Evolutionary conservation across 1,284 basidiomycete genomes (phyloP), one percentile per base, ranked within the genome.

Genomic region (Sphaerobolus stellatus): DNA sequence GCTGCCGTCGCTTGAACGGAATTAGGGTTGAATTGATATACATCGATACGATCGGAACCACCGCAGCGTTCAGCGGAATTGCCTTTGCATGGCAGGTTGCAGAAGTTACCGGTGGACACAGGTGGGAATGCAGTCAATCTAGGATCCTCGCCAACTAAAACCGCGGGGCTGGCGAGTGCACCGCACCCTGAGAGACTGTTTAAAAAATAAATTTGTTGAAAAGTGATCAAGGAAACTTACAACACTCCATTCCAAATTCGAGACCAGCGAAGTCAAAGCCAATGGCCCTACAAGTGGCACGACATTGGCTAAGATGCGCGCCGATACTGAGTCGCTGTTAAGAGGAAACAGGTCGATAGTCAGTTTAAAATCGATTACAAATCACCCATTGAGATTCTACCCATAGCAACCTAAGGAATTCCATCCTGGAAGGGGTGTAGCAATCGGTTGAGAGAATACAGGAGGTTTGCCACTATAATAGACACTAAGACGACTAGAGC

Each of bases 11-110:
- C n/a, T n/a, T n/a, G n/a, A n/a, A n/a, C n/a, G n/a, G n/a, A n/a
- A n/a, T n/a, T n/a, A n/a, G n/a, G n/a, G n/a, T n/a, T 86, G 59
- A 80, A 86, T 66, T 86, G 84, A 66, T 86, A 88, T 6, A 84
- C 65, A 58, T 77, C 78, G 34, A 83, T 65, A 41, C 75, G 66
- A 59, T 82, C 65, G 3, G 86, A 79, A 29, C 86, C 88, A 40
- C 88, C 86, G 61, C 88, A 90, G 53, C 80, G 80, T 62, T 86
- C 78, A 2, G 74, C 71, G 46, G 71, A 71, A 58, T 86, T 82
- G 5, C 84, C 86, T 2, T 69, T 68, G 61, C 86, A 88, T 5
- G 75, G 62, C 86, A 88, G 88, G 58, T 75, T 77, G 63, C 86
- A 89, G 41, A 79, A 78, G 2, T 71, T 64, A 11, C 74, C 66